Evolutionary conservation across 2,329 filamentous ascomycete genomes (phyloP).

Genomic region (Nannizzia gypsea): DNA sequence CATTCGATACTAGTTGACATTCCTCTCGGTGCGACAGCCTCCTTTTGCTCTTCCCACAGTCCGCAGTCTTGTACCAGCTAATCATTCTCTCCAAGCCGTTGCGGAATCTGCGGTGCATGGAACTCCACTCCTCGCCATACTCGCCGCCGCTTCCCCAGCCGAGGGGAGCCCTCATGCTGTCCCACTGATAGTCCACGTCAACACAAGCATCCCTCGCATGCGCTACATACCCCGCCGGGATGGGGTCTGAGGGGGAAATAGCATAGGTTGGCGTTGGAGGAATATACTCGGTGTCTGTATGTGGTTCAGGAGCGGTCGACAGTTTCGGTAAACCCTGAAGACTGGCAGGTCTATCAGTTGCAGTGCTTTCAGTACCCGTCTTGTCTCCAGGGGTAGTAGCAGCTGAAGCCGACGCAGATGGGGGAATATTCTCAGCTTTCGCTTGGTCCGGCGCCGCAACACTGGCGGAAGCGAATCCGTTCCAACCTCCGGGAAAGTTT

Average conservation of each 20-base stretch:
- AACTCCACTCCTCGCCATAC: constrained; percentile 87
- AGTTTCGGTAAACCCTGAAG: constrained; percentile 19
- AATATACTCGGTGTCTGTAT: constrained; percentile 45
- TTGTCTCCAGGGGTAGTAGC: not conserved
- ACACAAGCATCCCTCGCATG: constrained; percentile 82
- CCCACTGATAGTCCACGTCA: constrained; percentile 89
- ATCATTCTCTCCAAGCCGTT: constrained; percentile 66
- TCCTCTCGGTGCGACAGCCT: not conserved
- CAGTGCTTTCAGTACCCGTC: not conserved
- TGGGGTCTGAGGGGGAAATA: constrained; percentile 64
- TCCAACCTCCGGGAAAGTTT: constrained; percentile 47
- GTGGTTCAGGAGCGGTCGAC: constrained; percentile 22
- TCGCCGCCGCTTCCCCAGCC: constrained; percentile 80
- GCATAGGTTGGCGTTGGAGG: constrained; percentile 74
- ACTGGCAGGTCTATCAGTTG: constrained; percentile 7
- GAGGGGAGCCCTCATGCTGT: constrained; percentile 68
- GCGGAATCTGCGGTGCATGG: constrained; percentile 86
- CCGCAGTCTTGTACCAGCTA: constrained; percentile 61
- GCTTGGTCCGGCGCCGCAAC: constrained; percentile 13
- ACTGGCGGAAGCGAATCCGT: constrained; percentile 24
- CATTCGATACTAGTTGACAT: constrained; percentile 24
- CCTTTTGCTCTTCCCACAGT: constrained; percentile 14
- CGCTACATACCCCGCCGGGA: constrained; percentile 76
- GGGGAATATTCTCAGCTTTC: constrained; percentile 14
- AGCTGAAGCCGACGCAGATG: not conserved